phyloP scores from a whole-genome alignment of 495 filamentous ascomycete species.

The Jackrogersella multiformis region DNA sequence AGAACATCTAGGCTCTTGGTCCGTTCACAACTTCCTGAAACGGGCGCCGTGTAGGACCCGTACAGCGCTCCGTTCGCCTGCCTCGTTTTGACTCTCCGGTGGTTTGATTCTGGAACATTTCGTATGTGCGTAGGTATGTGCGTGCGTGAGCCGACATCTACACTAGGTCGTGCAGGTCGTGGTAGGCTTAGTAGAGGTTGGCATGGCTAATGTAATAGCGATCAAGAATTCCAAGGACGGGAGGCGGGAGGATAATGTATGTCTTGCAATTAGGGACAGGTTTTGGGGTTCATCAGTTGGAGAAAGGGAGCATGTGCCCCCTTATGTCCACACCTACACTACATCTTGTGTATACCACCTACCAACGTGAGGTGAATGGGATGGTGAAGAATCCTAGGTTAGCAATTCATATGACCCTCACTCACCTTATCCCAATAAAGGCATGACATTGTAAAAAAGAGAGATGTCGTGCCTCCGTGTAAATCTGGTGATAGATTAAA shows the following conservation, averaged over 20 bases:
- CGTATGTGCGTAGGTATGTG: constrained; percentile 22
- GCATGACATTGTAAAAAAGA: constrained; percentile 8
- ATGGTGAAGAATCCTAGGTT: too few species aligned
- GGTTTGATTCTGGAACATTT: constrained; percentile 25
- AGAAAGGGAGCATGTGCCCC: constrained; percentile 6
- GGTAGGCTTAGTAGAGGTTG: not conserved
- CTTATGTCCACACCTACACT: not conserved
- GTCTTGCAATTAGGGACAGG: not conserved
- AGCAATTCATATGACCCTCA: constrained; percentile 20
- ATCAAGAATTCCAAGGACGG: not conserved
- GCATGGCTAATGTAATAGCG: constrained; percentile 8
- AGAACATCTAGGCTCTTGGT: constrained; percentile 15
- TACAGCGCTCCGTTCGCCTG: constrained; percentile 11
- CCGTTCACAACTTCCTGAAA: constrained; percentile 33
- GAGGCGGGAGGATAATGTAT: not conserved
- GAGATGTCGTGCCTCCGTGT: constrained; percentile 12
- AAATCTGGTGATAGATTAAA: constrained; percentile 31
- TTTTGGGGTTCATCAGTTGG: not conserved
- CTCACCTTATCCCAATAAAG: constrained; percentile 10
- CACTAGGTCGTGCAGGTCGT: constrained; percentile 12
- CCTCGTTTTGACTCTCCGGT: constrained; percentile 4
- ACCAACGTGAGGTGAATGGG: too few species aligned
- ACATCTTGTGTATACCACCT: constrained; percentile 1
- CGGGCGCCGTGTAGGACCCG: constrained; percentile 20
- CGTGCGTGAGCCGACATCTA: too few species aligned